Evolutionary conservation across 2,329 filamentous ascomycete genomes (phyloP), one percentile per base, ranked within the genome.

Genomic region (Thielaviopsis cerberus): DNA sequence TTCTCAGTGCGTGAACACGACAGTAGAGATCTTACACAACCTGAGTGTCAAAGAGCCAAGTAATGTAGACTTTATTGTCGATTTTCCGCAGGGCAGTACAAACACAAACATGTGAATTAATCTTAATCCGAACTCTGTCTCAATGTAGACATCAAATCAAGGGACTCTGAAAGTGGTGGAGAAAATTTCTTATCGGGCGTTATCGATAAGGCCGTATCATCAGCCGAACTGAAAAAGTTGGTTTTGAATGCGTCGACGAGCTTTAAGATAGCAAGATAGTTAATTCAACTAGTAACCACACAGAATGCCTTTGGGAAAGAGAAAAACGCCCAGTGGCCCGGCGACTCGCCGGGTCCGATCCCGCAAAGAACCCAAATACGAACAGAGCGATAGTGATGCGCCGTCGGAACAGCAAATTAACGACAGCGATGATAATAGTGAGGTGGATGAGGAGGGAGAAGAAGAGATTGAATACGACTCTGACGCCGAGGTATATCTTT

Each of bases 331-430:
- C 1, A 65, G 66, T 0, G 48, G 65, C 6, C 69, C 67, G 11
- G 65, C 74, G 1, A 70, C 73, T 61, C 68, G 73, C 58, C 69
- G 73, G 50, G 74, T 76, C 1, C 71, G 72, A 37, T 68, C 71
- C 1, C 67, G 74, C 53, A 71, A 66, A 27, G 71, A 76, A 26
- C 73, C 75, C 25, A 69, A 74, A 55, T 71, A 70, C 63, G 69
- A 74, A 45, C 61, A 72, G 24, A 61, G 64, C 24, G 64, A 67
- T 25, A 67, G 62, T 57, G 69, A 67, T 63, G 69, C 67, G 15
- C 68, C 68, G 10, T 62, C 62, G 26, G 62, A 63, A n/a, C 60
- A 62, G 1, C 62, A 65, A 4, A 66, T 66, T 54, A 67, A 70
- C 24, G 67, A 68, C 13, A 64, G 66, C 22, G 56, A 62, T 37